These are phyloP conservation scores for Rhododendron molle DNA, from an alignment of 148 eudicot genomes.

Conservation along the genomic window DNA sequence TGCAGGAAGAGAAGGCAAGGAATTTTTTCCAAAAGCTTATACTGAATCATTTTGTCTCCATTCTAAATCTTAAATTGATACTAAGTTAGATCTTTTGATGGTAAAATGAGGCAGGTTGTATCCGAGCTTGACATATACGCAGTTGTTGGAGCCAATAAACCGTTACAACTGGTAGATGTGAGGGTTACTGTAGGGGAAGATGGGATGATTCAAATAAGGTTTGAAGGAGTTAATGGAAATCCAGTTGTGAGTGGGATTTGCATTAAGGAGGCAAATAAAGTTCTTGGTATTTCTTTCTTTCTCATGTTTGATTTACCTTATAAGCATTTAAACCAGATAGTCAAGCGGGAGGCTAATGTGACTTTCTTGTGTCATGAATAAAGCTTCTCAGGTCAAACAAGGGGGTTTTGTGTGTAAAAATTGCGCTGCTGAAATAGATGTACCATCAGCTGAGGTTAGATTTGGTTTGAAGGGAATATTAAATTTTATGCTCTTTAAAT, in stretches of 20 bases:
- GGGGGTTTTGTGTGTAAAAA: conserved; percentile 46
- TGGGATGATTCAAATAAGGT: conserved; percentile 39
- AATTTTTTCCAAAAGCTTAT: not conserved
- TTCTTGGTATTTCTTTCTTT: conserved; percentile 33
- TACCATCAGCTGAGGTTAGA: conserved; percentile 64
- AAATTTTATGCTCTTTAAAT: not conserved
- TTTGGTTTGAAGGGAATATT: not conserved
- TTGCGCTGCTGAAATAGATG: conserved; percentile 62
- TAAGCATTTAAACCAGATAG: not conserved
- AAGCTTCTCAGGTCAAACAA: conserved; percentile 39
- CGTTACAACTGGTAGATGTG: conserved; percentile 43
- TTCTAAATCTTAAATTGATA: not conserved
- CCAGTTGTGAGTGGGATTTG: conserved; percentile 59
- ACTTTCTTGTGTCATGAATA: conserved; percentile 4
- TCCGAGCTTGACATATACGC: conserved; percentile 60
- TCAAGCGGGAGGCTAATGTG: not conserved
- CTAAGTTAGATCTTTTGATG: not conserved
- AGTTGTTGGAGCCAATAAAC: conserved; percentile 68
- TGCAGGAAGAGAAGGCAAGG: conserved; percentile 65
- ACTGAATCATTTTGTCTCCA: not conserved
- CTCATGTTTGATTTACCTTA: conserved; percentile 5
- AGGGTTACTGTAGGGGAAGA: conserved; percentile 46
- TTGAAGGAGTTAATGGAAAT: conserved; percentile 53
- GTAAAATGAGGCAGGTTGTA: conserved; percentile 43
- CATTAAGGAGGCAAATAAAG: conserved; percentile 52